phyloP scores from a whole-genome alignment of 768 basidiomycete genomes.

The Mycena crocata region DNA sequence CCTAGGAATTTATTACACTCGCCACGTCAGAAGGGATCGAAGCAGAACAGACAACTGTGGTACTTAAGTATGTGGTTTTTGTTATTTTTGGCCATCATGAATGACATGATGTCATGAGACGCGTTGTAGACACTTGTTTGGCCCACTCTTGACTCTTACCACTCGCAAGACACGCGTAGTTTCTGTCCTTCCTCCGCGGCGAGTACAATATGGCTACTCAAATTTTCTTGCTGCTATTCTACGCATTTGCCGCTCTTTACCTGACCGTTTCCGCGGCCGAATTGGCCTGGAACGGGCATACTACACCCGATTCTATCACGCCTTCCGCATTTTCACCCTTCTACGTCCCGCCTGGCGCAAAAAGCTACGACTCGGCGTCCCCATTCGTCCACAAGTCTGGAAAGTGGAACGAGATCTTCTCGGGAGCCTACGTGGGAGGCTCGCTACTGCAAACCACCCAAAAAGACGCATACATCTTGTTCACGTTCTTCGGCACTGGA shows the following conservation, averaged over 20 bases:
- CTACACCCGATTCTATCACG: slow-evolving; percentile 59
- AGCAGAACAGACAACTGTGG: too few relatives aligned
- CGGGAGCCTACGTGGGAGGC: slow-evolving; percentile 60
- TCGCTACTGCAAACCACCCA: slow-evolving; percentile 64
- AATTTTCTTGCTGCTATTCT: slow-evolving; percentile 28
- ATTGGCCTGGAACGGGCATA: slow-evolving; percentile 79
- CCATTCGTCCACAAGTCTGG: slow-evolving; percentile 74
- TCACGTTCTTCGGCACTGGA: slow-evolving; percentile 79
- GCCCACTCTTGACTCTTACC: not conserved
- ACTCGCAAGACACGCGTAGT: not conserved
- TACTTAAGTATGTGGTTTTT: too few relatives aligned
- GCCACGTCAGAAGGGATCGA: too few relatives aligned
- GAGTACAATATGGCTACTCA: slow-evolving; percentile 14
- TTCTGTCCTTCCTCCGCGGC: not conserved
- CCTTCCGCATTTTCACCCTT: slow-evolving; percentile 69
- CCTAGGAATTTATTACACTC: too few relatives aligned
- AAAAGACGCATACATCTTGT: slow-evolving; percentile 59
- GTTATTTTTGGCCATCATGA: too few relatives aligned
- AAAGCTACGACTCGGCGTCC: slow-evolving; percentile 76
- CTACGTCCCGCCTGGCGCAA: slow-evolving; percentile 80
- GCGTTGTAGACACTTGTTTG: slow-evolving; percentile 18
- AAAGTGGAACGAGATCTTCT: slow-evolving; percentile 66
- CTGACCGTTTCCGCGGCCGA: slow-evolving; percentile 41
- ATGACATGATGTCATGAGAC: not conserved
- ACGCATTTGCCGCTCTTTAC: slow-evolving; percentile 24